Evolutionary conservation across 108 stramenopile species (phyloP).

Genomic region (Skeletonema grethae): DNA sequence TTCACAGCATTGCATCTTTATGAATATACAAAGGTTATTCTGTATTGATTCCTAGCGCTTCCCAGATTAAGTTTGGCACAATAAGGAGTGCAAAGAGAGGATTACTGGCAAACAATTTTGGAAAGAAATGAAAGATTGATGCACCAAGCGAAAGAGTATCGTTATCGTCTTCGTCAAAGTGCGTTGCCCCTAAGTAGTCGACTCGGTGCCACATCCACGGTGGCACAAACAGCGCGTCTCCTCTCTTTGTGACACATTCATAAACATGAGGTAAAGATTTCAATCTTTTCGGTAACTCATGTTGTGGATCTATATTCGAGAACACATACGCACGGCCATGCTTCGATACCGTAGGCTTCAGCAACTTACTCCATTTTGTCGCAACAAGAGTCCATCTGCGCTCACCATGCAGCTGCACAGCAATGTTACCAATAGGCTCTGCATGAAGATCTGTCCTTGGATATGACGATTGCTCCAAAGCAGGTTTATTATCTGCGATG

Average conservation of each 20-base stretch:
- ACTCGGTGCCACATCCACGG: slow-evolving; percentile 93
- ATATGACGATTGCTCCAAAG: slow-evolving; percentile 9
- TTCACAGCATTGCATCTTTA: background rate
- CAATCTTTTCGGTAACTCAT: slow-evolving; percentile 27
- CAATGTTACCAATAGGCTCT: slow-evolving; percentile 87
- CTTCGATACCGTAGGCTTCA: slow-evolving; percentile 63
- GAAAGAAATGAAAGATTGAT: slow-evolving; percentile 91
- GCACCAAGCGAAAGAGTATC: slow-evolving; percentile 63
- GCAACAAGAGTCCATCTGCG: slow-evolving; percentile 76
- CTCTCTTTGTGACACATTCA: slow-evolving; percentile 48
- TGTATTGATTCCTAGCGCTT: slow-evolving; percentile 67
- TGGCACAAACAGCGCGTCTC: slow-evolving; percentile 84
- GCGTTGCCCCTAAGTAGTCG: slow-evolving; percentile 39
- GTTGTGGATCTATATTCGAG: slow-evolving; percentile 37
- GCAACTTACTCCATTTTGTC: slow-evolving; percentile 52
- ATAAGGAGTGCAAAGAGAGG: slow-evolving; percentile 77
- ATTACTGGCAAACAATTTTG: slow-evolving; percentile 60
- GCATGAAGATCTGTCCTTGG: slow-evolving; percentile 77
- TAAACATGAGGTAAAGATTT: slow-evolving; percentile 54
- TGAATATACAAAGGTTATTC: slow-evolving; percentile 21
- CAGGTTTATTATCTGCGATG: slow-evolving; percentile 45
- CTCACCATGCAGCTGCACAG: slow-evolving; percentile 71
- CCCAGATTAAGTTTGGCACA: slow-evolving; percentile 71
- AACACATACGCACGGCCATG: slow-evolving; percentile 81
- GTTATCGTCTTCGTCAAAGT: slow-evolving; percentile 5